Evolutionary conservation across 2,329 filamentous ascomycete species (phyloP).

Genomic region (Cytospora piceae): DNA sequence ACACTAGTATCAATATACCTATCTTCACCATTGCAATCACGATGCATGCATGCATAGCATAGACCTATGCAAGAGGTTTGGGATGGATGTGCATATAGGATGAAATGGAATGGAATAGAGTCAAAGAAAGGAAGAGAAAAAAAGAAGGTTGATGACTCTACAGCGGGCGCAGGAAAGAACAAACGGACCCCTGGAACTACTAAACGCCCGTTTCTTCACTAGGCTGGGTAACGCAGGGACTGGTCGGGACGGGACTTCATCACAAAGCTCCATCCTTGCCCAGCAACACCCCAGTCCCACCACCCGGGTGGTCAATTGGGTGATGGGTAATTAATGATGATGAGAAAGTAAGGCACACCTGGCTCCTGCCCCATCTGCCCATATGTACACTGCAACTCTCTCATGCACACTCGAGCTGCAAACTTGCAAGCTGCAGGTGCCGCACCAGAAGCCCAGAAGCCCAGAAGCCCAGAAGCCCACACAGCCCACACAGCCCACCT

Average conservation of each 20-base stretch:
- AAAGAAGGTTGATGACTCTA: too few relatives aligned
- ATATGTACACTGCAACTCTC: not conserved
- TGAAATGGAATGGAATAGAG: too few relatives aligned
- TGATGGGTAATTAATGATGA: not conserved
- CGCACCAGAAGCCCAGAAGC: not conserved
- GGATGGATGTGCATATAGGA: too few relatives aligned
- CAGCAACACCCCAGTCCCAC: not conserved
- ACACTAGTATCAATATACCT: too few relatives aligned
- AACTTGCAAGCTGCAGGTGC: not conserved
- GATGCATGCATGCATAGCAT: too few relatives aligned
- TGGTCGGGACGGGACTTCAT: not conserved
- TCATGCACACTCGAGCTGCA: not conserved
- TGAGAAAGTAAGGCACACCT: not conserved
- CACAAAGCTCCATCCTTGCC: not conserved
- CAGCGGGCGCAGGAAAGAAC: too few relatives aligned
- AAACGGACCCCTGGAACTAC: too few relatives aligned
- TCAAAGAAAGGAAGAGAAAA: too few relatives aligned
- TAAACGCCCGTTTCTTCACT: not conserved
- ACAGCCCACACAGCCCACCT: not conserved
- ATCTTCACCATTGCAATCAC: too few relatives aligned
- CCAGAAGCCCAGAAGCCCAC: not conserved
- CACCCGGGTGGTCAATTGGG: not conserved
- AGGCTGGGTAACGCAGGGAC: not conserved
- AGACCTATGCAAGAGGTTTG: too few relatives aligned
- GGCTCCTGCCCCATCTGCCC: not conserved